A percentile compares a stretch with the other conserved stretches of the same genome.
phyloP scores from a whole-genome alignment of 257 asterid genomes.

The Ilex asprella region DNA sequence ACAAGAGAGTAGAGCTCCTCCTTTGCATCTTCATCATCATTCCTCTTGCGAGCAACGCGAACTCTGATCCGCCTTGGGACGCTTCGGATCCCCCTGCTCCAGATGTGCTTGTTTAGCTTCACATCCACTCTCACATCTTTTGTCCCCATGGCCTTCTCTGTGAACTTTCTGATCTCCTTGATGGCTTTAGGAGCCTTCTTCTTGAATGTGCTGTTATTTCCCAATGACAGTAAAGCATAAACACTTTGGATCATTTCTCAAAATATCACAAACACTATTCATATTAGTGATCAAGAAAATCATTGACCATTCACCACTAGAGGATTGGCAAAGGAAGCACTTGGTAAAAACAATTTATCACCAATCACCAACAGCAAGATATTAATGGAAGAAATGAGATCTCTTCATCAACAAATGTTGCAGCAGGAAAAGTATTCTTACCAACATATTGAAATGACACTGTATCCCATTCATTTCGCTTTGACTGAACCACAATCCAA shows the following conservation, averaged over 20 bases:
- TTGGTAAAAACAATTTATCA: too few relatives aligned
- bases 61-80: conserved; percentile 56
- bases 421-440: too few relatives aligned
- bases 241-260: neutral
- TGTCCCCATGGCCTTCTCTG: conserved; percentile 52
- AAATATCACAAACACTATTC: neutral
- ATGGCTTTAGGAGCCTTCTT: conserved; percentile 61
- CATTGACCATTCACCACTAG: too few relatives aligned
- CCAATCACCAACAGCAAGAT: too few relatives aligned
- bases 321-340: too few relatives aligned
- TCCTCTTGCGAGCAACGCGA: conserved; percentile 55
- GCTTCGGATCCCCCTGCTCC: conserved; percentile 62
- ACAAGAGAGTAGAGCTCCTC: conserved; percentile 60
- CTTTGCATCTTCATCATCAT: conserved; percentile 60
- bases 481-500: too few relatives aligned
- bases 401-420: too few relatives aligned
- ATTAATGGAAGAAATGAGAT: too few relatives aligned
- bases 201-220: conserved; percentile 38
- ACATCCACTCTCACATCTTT: conserved; percentile 48
- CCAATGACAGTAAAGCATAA: too few relatives aligned
- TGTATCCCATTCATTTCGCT: too few relatives aligned
- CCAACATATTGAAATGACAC: too few relatives aligned
- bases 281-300: too few relatives aligned
- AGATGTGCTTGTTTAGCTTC: conserved; percentile 52
- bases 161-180: conserved; percentile 52